Percentiles rank a stretch among this genome's conserved stretches.
Conservation (phyloP, 352 stramenopile species). For the Elongisporangium anandrum region DNA sequence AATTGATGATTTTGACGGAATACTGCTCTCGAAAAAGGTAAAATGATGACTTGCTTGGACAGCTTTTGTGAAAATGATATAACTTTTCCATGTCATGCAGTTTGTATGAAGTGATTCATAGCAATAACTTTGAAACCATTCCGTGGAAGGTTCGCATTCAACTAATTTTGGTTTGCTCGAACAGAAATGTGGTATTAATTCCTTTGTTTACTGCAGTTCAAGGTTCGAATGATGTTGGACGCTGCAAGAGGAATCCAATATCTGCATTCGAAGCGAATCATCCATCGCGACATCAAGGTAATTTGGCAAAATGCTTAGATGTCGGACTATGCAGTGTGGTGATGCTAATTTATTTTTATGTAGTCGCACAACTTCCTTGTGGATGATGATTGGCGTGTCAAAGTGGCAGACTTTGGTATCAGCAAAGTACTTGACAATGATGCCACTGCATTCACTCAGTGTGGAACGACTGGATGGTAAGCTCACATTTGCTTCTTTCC, state of each 20-base stretch:
- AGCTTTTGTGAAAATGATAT: slow-evolving; percentile 1
- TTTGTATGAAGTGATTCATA: slow-evolving; percentile 88
- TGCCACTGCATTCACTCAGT: slow-evolving; percentile 77
- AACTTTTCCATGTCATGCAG: slow-evolving; percentile 16
- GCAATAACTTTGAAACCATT: slow-evolving; percentile 86
- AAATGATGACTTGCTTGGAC: background rate
- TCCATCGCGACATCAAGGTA: slow-evolving; percentile 90
- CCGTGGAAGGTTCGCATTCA: slow-evolving; percentile 73
- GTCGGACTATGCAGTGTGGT: no score
- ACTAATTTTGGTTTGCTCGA: background rate
- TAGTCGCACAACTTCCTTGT: slow-evolving; percentile 90
- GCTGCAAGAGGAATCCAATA: slow-evolving; percentile 86
- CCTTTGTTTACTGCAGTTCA: slow-evolving; percentile 46
- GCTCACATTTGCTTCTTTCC: slow-evolving; percentile 6
- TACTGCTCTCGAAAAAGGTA: slow-evolving; percentile 89
- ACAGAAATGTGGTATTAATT: background rate
- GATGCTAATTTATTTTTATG: slow-evolving; percentile 1
- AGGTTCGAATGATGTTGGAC: slow-evolving; percentile 89
- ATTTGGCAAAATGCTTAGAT: background rate
- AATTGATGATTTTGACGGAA: slow-evolving; percentile 88
- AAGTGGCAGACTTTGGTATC: slow-evolving; percentile 87
- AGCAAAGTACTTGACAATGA: slow-evolving; percentile 86
- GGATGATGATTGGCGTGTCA: slow-evolving; percentile 87
- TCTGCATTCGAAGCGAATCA: slow-evolving; percentile 82
- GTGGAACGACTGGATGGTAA: slow-evolving; percentile 83